These are phyloP conservation scores for Vaccinium myrtillus DNA, from an alignment of 148 eudicot genomes.

Conservation along the genomic window DNA sequence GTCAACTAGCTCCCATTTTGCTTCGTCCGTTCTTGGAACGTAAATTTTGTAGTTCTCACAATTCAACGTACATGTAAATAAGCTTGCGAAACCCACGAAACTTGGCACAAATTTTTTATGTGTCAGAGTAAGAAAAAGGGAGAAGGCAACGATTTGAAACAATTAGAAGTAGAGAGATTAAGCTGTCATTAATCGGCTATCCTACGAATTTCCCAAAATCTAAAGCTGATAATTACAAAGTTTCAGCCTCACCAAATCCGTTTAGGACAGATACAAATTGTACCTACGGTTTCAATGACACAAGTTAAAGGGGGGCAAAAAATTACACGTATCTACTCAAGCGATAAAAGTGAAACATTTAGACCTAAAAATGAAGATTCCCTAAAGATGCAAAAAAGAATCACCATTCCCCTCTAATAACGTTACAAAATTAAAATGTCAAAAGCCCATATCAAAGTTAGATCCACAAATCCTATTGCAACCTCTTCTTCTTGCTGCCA, in stretches of 20 bases:
- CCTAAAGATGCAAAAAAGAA: constrained; percentile 33
- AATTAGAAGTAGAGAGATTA: background rate
- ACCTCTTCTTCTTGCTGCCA: constrained; percentile 46
- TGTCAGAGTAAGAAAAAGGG: background rate
- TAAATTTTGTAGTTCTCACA: background rate
- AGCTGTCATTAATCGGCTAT: background rate
- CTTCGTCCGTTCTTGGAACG: background rate
- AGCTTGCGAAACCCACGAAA: background rate
- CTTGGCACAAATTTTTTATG: background rate
- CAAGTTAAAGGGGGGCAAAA: constrained; percentile 10
- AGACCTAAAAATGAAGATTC: background rate
- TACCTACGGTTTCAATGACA: constrained; percentile 13
- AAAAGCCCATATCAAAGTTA: constrained; percentile 2
- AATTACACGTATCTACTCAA: constrained; percentile 19
- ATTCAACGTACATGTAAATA: background rate
- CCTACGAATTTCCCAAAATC: background rate
- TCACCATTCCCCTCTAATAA: constrained; percentile 24
- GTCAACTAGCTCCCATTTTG: background rate
- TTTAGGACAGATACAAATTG: constrained; percentile 19
- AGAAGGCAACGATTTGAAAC: background rate
- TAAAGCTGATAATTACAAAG: constrained; percentile 20
- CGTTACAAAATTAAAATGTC: constrained; percentile 33
- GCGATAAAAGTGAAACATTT: background rate
- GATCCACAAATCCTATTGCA: constrained; percentile 25
- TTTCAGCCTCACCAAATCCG: background rate